These are phyloP conservation scores for Berberis thunbergii DNA, from an alignment of 164 flowering plant genomes.

Conservation along the genomic window DNA sequence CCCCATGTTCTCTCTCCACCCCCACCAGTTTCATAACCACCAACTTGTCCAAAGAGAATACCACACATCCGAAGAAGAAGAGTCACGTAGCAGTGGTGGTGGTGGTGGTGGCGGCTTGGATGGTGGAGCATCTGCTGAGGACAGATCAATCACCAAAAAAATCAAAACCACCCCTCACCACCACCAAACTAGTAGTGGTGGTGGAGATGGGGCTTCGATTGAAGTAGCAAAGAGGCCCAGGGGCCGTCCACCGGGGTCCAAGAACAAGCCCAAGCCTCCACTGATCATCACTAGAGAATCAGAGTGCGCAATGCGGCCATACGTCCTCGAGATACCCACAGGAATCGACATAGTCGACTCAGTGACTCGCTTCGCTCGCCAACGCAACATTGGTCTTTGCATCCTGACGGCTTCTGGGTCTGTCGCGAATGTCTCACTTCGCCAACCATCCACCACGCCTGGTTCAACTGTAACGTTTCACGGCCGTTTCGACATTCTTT, in stretches of 20 bases:
- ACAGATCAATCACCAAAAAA: constrained; percentile 4
- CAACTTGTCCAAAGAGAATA: constrained; percentile 6
- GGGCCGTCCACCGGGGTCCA: constrained; percentile 77
- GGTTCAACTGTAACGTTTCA: constrained; percentile 57
- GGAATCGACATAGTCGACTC: constrained; percentile 50
- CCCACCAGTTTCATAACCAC: neutral
- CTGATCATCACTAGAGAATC: constrained; percentile 44
- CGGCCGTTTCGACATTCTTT: constrained; percentile 66
- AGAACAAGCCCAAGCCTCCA: constrained; percentile 65
- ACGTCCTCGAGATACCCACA: constrained; percentile 50
- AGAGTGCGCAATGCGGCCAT: constrained; percentile 52
- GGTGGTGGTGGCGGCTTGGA: too few relatives aligned
- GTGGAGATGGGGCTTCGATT: constrained; percentile 40
- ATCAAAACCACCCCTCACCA: neutral
- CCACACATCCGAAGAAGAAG: constrained; percentile 35
- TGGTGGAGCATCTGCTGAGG: neutral
- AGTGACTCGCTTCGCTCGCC: constrained; percentile 36
- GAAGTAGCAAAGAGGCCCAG: constrained; percentile 52
- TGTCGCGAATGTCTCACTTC: constrained; percentile 62
- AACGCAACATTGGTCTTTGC: constrained; percentile 42
- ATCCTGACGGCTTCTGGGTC: constrained; percentile 54
- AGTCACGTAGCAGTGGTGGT: constrained; percentile 15
- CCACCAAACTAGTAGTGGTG: neutral
- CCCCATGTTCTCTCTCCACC: neutral
- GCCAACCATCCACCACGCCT: constrained; percentile 49